Percentiles rank a stretch among this genome's conserved stretches.
Conservation (phyloP, 1,139 yeast species). For the Hyphopichia buzzinii region DNA sequence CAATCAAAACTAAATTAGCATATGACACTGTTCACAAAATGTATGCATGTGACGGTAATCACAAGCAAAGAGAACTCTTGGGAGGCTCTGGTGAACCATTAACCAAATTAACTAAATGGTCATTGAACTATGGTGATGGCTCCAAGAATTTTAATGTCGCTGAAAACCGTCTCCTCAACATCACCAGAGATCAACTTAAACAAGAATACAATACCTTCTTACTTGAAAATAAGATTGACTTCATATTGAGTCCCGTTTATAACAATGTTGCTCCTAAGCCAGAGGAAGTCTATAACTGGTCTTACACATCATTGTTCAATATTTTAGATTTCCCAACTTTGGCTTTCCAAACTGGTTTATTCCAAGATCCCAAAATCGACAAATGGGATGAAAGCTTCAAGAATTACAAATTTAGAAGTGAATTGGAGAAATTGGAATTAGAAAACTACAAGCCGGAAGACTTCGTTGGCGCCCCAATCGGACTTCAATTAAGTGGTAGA, state of each 20-base stretch:
- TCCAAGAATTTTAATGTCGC: constrained; percentile 37
- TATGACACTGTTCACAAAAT: constrained; percentile 48
- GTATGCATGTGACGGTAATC: constrained; percentile 63
- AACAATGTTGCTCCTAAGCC: constrained; percentile 72
- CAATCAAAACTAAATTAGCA: constrained; percentile 50
- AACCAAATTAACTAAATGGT: constrained; percentile 57
- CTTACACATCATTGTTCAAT: constrained; percentile 69
- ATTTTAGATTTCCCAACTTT: constrained; percentile 62
- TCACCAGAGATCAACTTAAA: constrained; percentile 53
- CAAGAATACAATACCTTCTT: constrained; percentile 52
- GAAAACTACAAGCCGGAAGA: constrained; percentile 30
- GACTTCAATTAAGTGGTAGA: constrained; percentile 39
- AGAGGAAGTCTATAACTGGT: constrained; percentile 69
- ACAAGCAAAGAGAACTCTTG: constrained; percentile 48
- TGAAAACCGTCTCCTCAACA: constrained; percentile 50
- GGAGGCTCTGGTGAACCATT: constrained; percentile 68
- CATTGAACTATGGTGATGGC: constrained; percentile 58
- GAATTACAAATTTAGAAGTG: constrained; percentile 34
- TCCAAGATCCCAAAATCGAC: constrained; percentile 50
- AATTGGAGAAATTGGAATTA: constrained; percentile 43
- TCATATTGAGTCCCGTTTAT: constrained; percentile 66
- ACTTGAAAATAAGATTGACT: constrained; percentile 58
- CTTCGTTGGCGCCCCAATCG: constrained; percentile 41
- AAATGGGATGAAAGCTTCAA: constrained; percentile 36
- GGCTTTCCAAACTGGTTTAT: constrained; percentile 59